Percentiles rank a stretch among this genome's conserved stretches.
These are phyloP conservation scores for Acanthamoeba triangularis DNA, from an alignment of 208 protist genomes.

Conservation along the genomic window DNA sequence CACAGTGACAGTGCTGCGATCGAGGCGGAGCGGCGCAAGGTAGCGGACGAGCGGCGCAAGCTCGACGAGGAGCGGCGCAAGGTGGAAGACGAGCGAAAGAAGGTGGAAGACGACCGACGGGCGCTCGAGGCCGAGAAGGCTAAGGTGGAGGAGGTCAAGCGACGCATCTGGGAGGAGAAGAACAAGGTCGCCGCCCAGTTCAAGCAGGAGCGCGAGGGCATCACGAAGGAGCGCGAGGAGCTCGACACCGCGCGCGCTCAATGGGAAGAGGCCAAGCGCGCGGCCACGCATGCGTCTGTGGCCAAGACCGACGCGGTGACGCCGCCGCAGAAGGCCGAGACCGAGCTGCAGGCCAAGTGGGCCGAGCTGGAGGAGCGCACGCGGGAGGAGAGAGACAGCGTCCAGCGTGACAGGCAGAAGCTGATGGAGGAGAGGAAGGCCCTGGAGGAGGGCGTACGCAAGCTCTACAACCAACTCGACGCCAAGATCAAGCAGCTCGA, in stretches of 20 bases:
- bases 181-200: constrained; percentile 59
- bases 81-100: background rate
- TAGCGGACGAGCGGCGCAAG: constrained; percentile 16
- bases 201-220: constrained; percentile 22
- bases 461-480: constrained; percentile 22
- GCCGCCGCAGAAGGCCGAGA: background rate
- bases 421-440: background rate
- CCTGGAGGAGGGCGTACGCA: constrained; percentile 12
- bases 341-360: background rate
- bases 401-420: background rate
- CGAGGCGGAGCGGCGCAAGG: constrained; percentile 4
- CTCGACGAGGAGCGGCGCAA: background rate
- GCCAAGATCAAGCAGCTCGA: constrained; percentile 40
- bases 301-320: too few relatives aligned
- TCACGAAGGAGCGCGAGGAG: background rate
- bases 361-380: background rate
- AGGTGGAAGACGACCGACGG: constrained; percentile 10
- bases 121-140: constrained; percentile 28
- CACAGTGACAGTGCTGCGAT: background rate
- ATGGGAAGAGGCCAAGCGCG: background rate
- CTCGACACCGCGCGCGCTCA: background rate
- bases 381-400: background rate
- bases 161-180: constrained; percentile 52
- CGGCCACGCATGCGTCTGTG: background rate
- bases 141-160: constrained; percentile 47